phyloP scores from a whole-genome alignment of 768 basidiomycete genomes.

The Dictyophora rubrovolvata region DNA sequence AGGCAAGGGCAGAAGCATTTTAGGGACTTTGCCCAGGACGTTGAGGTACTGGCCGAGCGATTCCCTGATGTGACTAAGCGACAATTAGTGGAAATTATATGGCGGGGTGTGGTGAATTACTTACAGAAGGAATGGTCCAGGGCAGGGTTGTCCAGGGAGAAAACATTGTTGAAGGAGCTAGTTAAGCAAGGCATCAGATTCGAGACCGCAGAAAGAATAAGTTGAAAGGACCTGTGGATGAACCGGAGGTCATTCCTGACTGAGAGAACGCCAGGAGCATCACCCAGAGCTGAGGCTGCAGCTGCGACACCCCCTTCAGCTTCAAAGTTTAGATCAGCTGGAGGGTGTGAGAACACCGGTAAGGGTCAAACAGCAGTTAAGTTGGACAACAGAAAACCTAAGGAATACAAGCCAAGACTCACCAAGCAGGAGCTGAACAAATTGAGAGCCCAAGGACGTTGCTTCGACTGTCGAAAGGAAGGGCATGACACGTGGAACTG shows the following conservation, averaged over 20 bases:
- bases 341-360: not conserved
- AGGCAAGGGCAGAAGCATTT: not conserved
- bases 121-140: not conserved
- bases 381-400: not conserved
- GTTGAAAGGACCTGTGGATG: no score
- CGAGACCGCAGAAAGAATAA: not conserved
- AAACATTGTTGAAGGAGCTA: not conserved
- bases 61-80: not conserved
- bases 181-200: not conserved
- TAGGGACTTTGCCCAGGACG: not conserved
- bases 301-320: no score
- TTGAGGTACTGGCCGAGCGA: not conserved
- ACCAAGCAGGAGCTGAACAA: not conserved
- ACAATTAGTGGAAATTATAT: not conserved
- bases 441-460: not conserved
- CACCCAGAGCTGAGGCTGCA: no score
- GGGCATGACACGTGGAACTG: not conserved
- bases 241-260: no score
- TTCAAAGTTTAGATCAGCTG: not conserved
- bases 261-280: no score
- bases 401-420: not conserved
- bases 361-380: not conserved
- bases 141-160: not conserved
- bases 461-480: not conserved
- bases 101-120: not conserved